These are phyloP conservation scores for Brassica balearica DNA, from an alignment of 441 rosid genomes.

Conservation along the genomic window DNA sequence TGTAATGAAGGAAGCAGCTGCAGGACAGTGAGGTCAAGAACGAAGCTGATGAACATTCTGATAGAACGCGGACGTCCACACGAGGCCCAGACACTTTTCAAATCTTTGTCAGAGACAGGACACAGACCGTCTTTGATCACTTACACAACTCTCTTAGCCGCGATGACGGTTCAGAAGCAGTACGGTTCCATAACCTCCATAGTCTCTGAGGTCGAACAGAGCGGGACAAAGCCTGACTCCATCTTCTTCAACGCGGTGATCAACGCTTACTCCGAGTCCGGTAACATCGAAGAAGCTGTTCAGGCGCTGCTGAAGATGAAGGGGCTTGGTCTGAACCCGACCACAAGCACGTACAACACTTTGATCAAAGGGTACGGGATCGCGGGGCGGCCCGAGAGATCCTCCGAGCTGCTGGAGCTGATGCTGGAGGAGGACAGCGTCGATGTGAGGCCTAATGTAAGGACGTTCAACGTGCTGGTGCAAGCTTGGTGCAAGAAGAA, in stretches of 20 bases:
- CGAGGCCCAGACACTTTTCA: constrained; percentile 55
- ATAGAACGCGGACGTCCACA: constrained; percentile 64
- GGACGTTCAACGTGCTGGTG: constrained; percentile 65
- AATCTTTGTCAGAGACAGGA: constrained; percentile 55
- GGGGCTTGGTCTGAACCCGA: constrained; percentile 58
- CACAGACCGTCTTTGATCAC: constrained; percentile 63
- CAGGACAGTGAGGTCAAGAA: constrained; percentile 59
- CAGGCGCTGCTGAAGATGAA: constrained; percentile 61
- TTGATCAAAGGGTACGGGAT: constrained; percentile 73
- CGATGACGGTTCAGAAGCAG: constrained; percentile 58
- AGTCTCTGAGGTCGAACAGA: constrained; percentile 55
- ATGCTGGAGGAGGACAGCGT: constrained; percentile 52
- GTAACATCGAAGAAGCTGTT: constrained; percentile 62
- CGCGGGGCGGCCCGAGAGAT: constrained; percentile 61
- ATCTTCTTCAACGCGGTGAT: constrained; percentile 69
- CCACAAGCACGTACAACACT: constrained; percentile 66
- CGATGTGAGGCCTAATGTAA: constrained; percentile 54
- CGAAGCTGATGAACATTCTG: constrained; percentile 66
- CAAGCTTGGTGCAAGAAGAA: constrained; percentile 70
- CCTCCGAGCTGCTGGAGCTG: constrained; percentile 56
- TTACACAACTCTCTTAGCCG: constrained; percentile 65
- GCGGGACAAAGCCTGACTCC: constrained; percentile 54
- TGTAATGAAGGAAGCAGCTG: constrained; percentile 56
- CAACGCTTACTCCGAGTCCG: constrained; percentile 68
- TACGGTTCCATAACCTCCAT: constrained; percentile 53